Conservation (phyloP, 2,329 filamentous ascomycete genomes). For the Elsinoe necatrix region DNA sequence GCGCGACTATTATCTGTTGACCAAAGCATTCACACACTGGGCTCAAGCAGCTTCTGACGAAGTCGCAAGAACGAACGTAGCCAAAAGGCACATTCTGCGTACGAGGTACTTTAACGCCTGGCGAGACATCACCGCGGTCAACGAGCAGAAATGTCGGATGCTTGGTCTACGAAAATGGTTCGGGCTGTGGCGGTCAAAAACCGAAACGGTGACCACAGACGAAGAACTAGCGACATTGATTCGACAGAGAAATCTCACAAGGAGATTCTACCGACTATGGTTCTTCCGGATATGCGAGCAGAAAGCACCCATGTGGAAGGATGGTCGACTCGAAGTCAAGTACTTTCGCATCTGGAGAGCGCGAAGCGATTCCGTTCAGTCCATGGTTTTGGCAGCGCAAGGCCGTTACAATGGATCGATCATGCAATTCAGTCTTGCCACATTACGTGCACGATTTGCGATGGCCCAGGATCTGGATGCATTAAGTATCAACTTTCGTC, state of each 20-base stretch:
- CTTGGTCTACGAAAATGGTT: conserved; percentile 49
- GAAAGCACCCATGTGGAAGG: conserved; percentile 29
- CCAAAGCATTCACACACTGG: conserved; percentile 62
- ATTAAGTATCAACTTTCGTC: not conserved
- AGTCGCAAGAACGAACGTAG: conserved; percentile 56
- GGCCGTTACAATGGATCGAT: not conserved
- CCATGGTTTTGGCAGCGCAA: not conserved
- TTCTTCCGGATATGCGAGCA: conserved; percentile 32
- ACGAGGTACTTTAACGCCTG: conserved; percentile 62
- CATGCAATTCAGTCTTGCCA: not conserved
- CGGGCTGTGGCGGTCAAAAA: conserved; percentile 42
- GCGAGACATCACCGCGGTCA: conserved; percentile 55
- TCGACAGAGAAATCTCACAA: not conserved
- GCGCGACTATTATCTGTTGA: conserved; percentile 56
- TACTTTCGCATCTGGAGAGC: not conserved
- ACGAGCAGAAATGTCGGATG: conserved; percentile 46
- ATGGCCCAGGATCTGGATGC: not conserved
- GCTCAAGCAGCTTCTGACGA: conserved; percentile 55
- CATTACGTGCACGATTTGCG: not conserved
- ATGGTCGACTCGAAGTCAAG: conserved; percentile 23
- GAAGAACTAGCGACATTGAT: not conserved
- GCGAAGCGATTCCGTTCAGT: not conserved
- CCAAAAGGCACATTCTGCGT: conserved; percentile 61
- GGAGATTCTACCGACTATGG: conserved; percentile 28
- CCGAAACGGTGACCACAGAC: conserved; percentile 23